phyloP scores from a whole-genome alignment of 2,329 filamentous ascomycete genomes.

The Amauroascus niger region DNA sequence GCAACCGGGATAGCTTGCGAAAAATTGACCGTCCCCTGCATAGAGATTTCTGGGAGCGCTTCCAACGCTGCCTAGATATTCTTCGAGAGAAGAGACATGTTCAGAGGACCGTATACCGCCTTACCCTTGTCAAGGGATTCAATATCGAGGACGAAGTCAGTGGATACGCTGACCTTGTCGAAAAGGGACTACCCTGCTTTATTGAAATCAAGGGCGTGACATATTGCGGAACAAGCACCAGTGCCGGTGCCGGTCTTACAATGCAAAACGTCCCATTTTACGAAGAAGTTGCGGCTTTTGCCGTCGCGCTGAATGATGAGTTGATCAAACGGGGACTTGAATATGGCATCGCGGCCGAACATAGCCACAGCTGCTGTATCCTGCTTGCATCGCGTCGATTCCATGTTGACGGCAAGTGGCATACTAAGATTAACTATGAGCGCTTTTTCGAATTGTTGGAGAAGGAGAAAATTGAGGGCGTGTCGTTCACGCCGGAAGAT shows the following conservation, averaged over 20 bases:
- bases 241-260: conserved; percentile 73
- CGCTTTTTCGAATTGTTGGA: conserved; percentile 79
- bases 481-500: conserved; percentile 74
- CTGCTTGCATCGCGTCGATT: conserved; percentile 78
- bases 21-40: conserved; percentile 88
- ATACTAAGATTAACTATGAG: conserved; percentile 83
- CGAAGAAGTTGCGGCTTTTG: conserved; percentile 76
- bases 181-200: conserved; percentile 78
- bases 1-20: conserved; percentile 75
- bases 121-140: conserved; percentile 95
- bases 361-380: conserved; percentile 89
- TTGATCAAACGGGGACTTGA: conserved; percentile 59
- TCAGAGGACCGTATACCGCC: conserved; percentile 86
- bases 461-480: conserved; percentile 45
- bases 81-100: conserved; percentile 70
- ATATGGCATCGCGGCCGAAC: conserved; percentile 90
- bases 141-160: conserved; percentile 89
- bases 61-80: conserved; percentile 83
- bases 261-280: conserved; percentile 98
- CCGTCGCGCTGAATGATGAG: conserved; percentile 60
- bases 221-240: conserved; percentile 84
- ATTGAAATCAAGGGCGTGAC: conserved; percentile 95
- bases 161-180: conserved; percentile 82
- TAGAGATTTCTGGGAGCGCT: conserved; percentile 95
- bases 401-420: conserved; percentile 67